Evolutionary conservation across 129 eudicot species (phyloP), one percentile per base, ranked within the genome.

Genomic region (Ambrosia trifida): DNA sequence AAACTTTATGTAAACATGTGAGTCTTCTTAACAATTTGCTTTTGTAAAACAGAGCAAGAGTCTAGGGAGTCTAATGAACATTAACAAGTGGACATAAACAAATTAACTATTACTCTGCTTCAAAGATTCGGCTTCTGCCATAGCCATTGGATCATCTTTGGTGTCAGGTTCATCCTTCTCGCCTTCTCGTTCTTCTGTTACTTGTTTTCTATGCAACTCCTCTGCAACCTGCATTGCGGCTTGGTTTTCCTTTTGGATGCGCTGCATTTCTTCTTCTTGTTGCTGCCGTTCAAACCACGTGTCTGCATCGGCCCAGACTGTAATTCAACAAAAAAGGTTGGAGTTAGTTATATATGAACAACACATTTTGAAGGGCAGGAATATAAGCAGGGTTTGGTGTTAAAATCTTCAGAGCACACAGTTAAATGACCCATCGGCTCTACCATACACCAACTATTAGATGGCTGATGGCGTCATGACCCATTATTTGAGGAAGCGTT

Each of bases 221-320:
- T 88, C 94, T 1, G 94, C 97, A 16, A 79, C 96, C 72, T 81
- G 73, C 83, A 86, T 82, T 64, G 91, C 81, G 32, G 87, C 95
- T 73, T 64, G 53, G 56, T 85, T 75, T 86, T 93, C 98, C 6
- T 90, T 94, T 70, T 87, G 95, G 44, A 85, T 81, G 11, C 82
- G 80, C 65, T 82, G 84, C 97, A 88, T 88, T 73, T 91, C 96
- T 78, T 86, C 91, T 66, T 91, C 97, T 68, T 86, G 92, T 67
- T 88, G 96, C 72, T 91, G 97, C 24, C 94, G 66, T 61, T 91
- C 96, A 76, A 91, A 91, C 97, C 97, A 91, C 24, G 97, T 91
- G 64, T 91, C 97, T 53, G 97, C 97, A 81, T 91, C 97, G 19
- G 93, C 97, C 97, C 97, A 91, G 77, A 91, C 96, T 91, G 86